These are phyloP conservation scores for Alternaria tenuissima DNA, from an alignment of 2,329 filamentous ascomycete species.

Conservation along the genomic window DNA sequence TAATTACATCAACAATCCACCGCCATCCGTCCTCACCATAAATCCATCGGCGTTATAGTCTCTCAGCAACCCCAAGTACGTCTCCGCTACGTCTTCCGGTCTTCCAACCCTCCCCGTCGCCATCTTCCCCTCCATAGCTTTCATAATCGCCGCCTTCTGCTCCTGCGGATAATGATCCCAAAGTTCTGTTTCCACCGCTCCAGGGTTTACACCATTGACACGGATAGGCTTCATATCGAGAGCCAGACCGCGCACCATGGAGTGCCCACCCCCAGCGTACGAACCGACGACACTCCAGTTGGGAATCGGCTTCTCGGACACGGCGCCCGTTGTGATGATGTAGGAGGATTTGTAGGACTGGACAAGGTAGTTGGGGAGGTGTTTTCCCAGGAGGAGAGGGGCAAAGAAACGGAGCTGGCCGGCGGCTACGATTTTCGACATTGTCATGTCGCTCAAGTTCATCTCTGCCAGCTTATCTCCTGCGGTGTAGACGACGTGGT, in stretches of 20 bases:
- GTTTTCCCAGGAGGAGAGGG: constrained; percentile 62
- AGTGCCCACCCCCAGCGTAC: constrained; percentile 61
- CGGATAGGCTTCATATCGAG: constrained; percentile 70
- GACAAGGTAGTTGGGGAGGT: constrained; percentile 57
- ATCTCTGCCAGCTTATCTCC: constrained; percentile 57
- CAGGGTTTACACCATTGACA: constrained; percentile 69
- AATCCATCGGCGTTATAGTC: constrained; percentile 58
- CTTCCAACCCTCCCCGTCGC: constrained; percentile 38
- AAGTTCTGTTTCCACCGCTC: constrained; percentile 57
- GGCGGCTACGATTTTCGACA: constrained; percentile 53
- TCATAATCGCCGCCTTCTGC: constrained; percentile 33
- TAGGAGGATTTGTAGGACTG: constrained; percentile 57
- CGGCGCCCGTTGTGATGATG: constrained; percentile 64
- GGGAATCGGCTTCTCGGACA: constrained; percentile 60
- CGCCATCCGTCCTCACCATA: constrained; percentile 56
- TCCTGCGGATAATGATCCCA: constrained; percentile 47
- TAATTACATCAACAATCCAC: constrained; percentile 29
- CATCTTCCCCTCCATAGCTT: constrained; percentile 29
- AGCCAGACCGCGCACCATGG: constrained; percentile 65
- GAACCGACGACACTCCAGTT: constrained; percentile 61
- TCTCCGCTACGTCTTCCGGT: constrained; percentile 52
- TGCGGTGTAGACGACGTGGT: constrained; percentile 68
- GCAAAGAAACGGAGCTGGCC: constrained; percentile 62
- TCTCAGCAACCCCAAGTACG: constrained; percentile 58
- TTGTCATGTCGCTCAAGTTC: constrained; percentile 48